Percentiles rank a stretch among this genome's conserved stretches.
phyloP scores from a whole-genome alignment of 202 grass and related monocot genomes.

The Setaria italica region DNA sequence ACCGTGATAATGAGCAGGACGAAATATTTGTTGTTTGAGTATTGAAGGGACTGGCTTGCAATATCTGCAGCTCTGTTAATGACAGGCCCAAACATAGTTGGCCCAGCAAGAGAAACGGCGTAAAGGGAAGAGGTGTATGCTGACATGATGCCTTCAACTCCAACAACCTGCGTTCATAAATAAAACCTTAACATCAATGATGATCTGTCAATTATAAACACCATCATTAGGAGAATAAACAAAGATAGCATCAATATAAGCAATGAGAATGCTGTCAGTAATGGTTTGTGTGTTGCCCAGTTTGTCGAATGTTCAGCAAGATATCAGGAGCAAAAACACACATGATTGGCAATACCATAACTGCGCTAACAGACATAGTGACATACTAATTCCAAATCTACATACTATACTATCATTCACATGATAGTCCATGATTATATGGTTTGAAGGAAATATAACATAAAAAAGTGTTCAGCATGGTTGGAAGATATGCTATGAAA shows the following conservation, averaged over 20 bases:
- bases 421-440: background rate
- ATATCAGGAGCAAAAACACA: slow-evolving; percentile 15
- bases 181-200: slow-evolving; percentile 3
- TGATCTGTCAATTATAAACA: background rate
- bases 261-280: background rate
- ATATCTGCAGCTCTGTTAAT: slow-evolving; percentile 92
- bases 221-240: slow-evolving; percentile 19
- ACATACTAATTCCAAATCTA: background rate
- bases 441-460: background rate
- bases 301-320: background rate
- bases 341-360: slow-evolving; percentile 11
- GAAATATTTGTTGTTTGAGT: slow-evolving; percentile 82
- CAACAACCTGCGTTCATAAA: slow-evolving; percentile 67
- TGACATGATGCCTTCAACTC: slow-evolving; percentile 95
- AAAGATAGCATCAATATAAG: slow-evolving; percentile 12
- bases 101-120: slow-evolving; percentile 81
- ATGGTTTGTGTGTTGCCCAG: background rate
- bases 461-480: background rate
- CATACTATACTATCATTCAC: background rate
- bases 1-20: slow-evolving; percentile 95
- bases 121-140: slow-evolving; percentile 73
- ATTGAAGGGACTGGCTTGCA: slow-evolving; percentile 74
- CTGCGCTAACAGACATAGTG: background rate
- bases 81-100: slow-evolving; percentile 90
- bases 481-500: slow-evolving; percentile 13